A percentile compares a stretch with the other conserved stretches of the same genome.
These are phyloP conservation scores for Cystoderma amianthinum DNA, from an alignment of 768 basidiomycete species.

Conservation along the genomic window DNA sequence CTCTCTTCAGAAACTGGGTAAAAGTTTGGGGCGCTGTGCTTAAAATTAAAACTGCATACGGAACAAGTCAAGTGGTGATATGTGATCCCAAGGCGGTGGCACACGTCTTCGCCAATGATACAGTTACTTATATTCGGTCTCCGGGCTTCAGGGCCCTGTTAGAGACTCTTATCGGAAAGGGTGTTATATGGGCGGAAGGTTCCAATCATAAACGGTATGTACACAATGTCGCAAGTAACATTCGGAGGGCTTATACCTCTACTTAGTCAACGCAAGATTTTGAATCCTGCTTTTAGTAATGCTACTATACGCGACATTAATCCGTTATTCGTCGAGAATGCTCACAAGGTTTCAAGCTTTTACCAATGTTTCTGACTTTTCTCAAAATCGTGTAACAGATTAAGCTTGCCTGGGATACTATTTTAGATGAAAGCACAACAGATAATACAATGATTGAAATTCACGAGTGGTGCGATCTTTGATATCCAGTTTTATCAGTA, in stretches of 20 bases:
- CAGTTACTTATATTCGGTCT: conserved; percentile 15
- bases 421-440: conserved; percentile 12
- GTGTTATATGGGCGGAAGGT: conserved; percentile 31
- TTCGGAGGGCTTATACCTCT: conserved; percentile 1
- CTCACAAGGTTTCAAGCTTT: conserved; percentile 6
- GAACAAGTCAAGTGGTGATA: conserved; percentile 14
- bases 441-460: conserved; percentile 32
- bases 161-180: conserved; percentile 23
- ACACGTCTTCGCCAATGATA: conserved; percentile 17
- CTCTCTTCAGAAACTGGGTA: conserved; percentile 15
- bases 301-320: conserved; percentile 4
- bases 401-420: conserved; percentile 18
- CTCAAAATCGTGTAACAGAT: conserved; percentile 12
- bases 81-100: conserved; percentile 17
- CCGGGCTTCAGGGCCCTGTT: conserved; percentile 15
- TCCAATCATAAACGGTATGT: conserved; percentile 34
- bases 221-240: background rate
- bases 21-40: conserved; percentile 17
- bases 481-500: background rate
- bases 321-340: conserved; percentile 6
- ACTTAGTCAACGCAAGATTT: conserved; percentile 8
- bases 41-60: conserved; percentile 11
- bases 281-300: conserved; percentile 10
- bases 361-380: background rate
- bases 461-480: conserved; percentile 28